Conservation (phyloP, 352 stramenopile species). For the Pythium folliculosum region DNA sequence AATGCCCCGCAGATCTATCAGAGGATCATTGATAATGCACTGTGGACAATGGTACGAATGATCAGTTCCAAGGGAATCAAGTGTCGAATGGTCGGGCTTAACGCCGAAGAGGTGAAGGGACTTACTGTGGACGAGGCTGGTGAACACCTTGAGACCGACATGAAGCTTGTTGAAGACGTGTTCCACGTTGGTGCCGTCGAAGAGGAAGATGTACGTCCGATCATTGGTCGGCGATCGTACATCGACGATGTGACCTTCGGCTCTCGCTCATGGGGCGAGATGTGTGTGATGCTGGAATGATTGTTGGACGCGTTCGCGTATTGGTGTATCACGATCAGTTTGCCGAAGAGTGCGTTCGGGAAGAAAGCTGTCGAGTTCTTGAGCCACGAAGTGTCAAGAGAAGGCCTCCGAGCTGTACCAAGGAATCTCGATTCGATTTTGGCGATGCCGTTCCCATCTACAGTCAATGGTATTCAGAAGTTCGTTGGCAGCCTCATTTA, state of each 20-base stretch:
- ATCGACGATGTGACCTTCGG: constrained; percentile 34
- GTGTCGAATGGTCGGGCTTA: neutral
- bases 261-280: constrained; percentile 8
- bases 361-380: constrained; percentile 25
- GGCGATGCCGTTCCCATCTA: constrained; percentile 16
- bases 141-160: neutral
- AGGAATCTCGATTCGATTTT: constrained; percentile 2
- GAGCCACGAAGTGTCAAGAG: neutral
- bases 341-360: constrained; percentile 24
- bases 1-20: constrained; percentile 27
- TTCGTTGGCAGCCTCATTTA: constrained; percentile 24
- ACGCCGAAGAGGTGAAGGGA: neutral
- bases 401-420: neutral
- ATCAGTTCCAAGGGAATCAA: neutral
- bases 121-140: neutral
- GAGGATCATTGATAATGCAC: constrained; percentile 15
- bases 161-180: neutral
- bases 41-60: too few relatives aligned
- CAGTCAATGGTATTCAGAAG: constrained; percentile 20
- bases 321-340: constrained; percentile 32
- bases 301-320: constrained; percentile 24
- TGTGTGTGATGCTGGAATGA: constrained; percentile 5
- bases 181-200: constrained; percentile 1
- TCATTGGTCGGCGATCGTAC: constrained; percentile 24
- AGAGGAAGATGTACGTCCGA: neutral